phyloP scores from a whole-genome alignment of 2,329 filamentous ascomycete species.

The Penicillium sp. region DNA sequence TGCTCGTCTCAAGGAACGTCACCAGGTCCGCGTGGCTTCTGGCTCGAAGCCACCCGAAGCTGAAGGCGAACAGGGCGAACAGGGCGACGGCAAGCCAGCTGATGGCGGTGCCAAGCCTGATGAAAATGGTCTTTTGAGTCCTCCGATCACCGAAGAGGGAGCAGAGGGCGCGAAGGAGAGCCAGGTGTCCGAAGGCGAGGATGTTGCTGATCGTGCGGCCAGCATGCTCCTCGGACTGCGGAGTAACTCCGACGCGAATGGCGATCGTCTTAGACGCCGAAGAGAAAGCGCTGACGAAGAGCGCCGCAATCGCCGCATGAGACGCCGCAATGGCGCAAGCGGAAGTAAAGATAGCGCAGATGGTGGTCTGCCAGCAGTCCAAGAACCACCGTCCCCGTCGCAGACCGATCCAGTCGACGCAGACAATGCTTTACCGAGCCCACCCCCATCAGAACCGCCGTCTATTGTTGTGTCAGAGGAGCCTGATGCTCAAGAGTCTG shows the following conservation, averaged over 20 bases:
- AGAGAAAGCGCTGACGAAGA: constrained; percentile 77
- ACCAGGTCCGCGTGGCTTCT: constrained; percentile 83
- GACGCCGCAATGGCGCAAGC: constrained; percentile 56
- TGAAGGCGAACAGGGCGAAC: constrained; percentile 56
- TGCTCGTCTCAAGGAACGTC: constrained; percentile 81
- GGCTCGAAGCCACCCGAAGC: constrained; percentile 80
- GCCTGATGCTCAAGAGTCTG: constrained; percentile 19
- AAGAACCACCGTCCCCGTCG: constrained; percentile 31
- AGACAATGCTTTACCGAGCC: constrained; percentile 21
- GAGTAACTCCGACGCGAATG: constrained; percentile 55
- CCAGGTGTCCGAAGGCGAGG: constrained; percentile 55
- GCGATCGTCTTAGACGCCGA: constrained; percentile 57
- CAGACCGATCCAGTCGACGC: constrained; percentile 18
- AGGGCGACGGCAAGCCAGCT: constrained; percentile 41
- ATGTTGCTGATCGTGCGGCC: constrained; percentile 80
- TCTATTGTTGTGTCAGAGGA: constrained; percentile 39
- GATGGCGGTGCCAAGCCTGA: constrained; percentile 40
- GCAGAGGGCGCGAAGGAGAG: constrained; percentile 31
- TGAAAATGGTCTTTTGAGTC: constrained; percentile 48
- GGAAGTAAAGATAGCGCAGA: constrained; percentile 38
- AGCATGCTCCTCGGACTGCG: constrained; percentile 79
- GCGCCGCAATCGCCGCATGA: constrained; percentile 60
- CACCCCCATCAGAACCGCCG: constrained; percentile 26
- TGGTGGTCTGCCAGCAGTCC: constrained; percentile 29
- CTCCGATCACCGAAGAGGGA: constrained; percentile 40